Evolutionary conservation across 176 grass and related monocot species (phyloP), one percentile per base, ranked within the genome.

Genomic region (Oryza meyeriana): DNA sequence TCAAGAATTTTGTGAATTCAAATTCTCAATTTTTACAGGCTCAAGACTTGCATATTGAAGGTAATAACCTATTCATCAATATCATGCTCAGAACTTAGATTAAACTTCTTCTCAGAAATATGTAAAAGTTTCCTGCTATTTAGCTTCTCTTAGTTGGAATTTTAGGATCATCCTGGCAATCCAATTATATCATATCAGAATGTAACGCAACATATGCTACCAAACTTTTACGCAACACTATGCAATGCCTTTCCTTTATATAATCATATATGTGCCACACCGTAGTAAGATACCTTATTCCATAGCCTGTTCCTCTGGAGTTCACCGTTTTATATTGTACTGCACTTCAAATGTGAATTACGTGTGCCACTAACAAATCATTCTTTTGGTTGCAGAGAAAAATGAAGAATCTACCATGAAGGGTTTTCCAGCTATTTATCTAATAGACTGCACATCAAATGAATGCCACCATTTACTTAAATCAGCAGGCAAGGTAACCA

Each of bases 381-480:
- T 62, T 38, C 44, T 79, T 84, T 86, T 83, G 59, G 30, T 87
- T 79, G 73, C 90, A 97, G 92, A 81, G 34, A 82, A 69, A 59
- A 79, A 73, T 18, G 85, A 83, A 81, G 79, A 83, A 12, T 85
- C 69, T 90, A 48, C 41, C 17, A 69, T 79, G 28, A 82, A 84
- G 62, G 90, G 89, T 41, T 85, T 94, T 58, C 92, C 92, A 80
- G 67, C 75, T 52, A 88, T 95, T 84, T 91, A 93, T 61, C 69
- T 91, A 69, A 98, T 98, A 80, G 95, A 98, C 67, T 98, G 90
- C 72, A 93, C 90, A 16, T 77, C 65, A 84, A 94, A 95, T 77
- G 90, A 95, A 78, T 98, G 90, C 81, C 78, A 33, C 61, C 88
- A 78, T 84, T 86, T 98, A 71, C 82, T 95, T 73, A 86, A 82